Conservation (phyloP, 2,329 filamentous ascomycete genomes). For the Aspergillus amoenus region DNA sequence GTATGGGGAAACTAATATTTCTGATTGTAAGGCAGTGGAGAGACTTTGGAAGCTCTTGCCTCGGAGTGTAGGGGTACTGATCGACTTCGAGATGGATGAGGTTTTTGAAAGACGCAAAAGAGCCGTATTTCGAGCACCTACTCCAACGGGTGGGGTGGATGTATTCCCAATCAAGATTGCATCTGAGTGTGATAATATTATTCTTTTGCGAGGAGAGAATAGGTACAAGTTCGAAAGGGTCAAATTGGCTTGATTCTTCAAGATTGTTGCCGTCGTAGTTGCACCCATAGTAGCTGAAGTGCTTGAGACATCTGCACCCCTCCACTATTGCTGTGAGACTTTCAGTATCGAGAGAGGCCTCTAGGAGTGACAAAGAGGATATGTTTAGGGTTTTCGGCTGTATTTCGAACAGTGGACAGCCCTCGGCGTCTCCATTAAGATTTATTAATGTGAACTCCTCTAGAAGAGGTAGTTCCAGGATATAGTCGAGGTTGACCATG, state of each 20-base stretch:
- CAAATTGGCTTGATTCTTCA: neutral
- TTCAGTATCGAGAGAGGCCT: neutral
- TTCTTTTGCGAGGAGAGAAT: conserved; percentile 3
- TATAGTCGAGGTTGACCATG: neutral
- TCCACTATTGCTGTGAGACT: neutral
- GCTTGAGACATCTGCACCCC: conserved; percentile 5
- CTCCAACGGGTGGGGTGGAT: neutral
- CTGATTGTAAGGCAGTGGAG: neutral
- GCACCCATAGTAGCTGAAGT: neutral
- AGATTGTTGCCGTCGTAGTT: neutral
- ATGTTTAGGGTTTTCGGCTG: neutral
- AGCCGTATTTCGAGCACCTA: conserved; percentile 2
- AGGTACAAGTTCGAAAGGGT: neutral
- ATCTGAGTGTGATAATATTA: neutral
- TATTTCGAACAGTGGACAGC: conserved; percentile 4
- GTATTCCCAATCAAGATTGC: neutral
- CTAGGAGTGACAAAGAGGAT: neutral
- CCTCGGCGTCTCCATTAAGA: neutral
- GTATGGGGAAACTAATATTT: conserved; percentile 3
- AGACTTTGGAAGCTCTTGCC: neutral
- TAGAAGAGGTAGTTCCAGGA: conserved; percentile 7
- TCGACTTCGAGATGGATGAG: conserved; percentile 5
- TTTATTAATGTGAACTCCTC: neutral
- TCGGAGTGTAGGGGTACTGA: neutral
- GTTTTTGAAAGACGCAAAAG: conserved; percentile 2